Conservation (phyloP, 2,329 filamentous ascomycete genomes). For the Ceratocystis destructans region DNA sequence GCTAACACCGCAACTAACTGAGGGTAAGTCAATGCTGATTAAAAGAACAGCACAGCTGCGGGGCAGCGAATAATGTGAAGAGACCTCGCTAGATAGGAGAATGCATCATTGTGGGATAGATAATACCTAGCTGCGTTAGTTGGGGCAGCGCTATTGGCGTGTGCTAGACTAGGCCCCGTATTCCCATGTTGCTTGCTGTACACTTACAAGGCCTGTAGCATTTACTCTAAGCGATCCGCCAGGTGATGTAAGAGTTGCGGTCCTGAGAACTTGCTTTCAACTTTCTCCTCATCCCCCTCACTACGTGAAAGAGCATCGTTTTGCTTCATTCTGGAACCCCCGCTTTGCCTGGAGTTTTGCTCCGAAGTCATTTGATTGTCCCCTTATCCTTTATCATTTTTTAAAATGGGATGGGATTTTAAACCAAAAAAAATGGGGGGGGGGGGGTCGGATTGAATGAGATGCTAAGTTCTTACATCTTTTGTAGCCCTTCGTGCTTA, state of each 20-base stretch:
- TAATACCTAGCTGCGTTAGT: not conserved
- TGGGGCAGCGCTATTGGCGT: not conserved
- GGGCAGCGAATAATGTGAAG: not conserved
- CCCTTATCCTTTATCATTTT: not conserved
- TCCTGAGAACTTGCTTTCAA: not conserved
- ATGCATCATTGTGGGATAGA: not conserved
- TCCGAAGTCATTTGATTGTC: not conserved
- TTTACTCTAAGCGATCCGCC: constrained; percentile 6
- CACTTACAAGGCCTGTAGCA: constrained; percentile 1
- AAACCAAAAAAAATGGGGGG: not conserved
- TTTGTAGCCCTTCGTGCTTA: not conserved
- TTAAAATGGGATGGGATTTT: not conserved
- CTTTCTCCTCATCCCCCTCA: not conserved
- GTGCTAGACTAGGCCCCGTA: too few species aligned
- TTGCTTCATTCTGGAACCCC: not conserved
- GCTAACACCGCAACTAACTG: not conserved
- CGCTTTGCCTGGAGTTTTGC: not conserved
- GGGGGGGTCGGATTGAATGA: not conserved
- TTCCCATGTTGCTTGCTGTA: not conserved
- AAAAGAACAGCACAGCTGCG: not conserved
- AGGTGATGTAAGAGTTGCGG: not conserved
- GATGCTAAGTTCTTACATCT: not conserved
- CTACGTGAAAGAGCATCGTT: not conserved
- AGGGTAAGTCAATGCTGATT: not conserved
- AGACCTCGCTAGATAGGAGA: not conserved